These are phyloP conservation scores for Logfia minima DNA, from an alignment of 129 eudicot genomes.

Conservation along the genomic window DNA sequence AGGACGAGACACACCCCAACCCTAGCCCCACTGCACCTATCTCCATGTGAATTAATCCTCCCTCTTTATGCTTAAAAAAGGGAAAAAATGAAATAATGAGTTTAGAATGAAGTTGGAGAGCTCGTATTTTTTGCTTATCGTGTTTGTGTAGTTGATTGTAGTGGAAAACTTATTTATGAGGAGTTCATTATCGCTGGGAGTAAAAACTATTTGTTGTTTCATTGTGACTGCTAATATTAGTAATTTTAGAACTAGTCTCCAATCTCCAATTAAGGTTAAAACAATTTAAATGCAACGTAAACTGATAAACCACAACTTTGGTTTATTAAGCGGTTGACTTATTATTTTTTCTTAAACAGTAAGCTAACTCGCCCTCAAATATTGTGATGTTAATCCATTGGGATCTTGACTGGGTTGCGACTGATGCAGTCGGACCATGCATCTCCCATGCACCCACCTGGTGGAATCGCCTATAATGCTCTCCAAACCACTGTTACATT, in stretches of 20 bases:
- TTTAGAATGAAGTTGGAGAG: slow-evolving; percentile 25
- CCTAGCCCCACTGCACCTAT: not conserved
- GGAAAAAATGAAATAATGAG: not conserved
- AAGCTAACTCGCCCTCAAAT: too few species aligned
- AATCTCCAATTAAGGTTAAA: not conserved
- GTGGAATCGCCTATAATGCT: slow-evolving; percentile 9
- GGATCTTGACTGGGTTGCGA: slow-evolving; percentile 14
- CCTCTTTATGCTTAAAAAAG: not conserved
- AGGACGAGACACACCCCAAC: slow-evolving; percentile 2
- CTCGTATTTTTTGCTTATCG: slow-evolving; percentile 1
- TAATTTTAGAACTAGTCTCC: not conserved
- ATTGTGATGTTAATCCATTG: not conserved
- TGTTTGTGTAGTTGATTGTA: slow-evolving; percentile 36
- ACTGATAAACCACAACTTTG: not conserved
- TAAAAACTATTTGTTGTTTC: slow-evolving; percentile 24
- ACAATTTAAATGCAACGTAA: not conserved
- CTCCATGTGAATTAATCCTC: not conserved
- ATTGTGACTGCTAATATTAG: not conserved
- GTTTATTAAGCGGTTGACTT: not conserved
- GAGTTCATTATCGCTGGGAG: slow-evolving; percentile 15
- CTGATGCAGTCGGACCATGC: slow-evolving; percentile 19
- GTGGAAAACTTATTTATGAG: slow-evolving; percentile 30
- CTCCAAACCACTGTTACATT: slow-evolving; percentile 21
- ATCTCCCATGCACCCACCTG: slow-evolving; percentile 14
- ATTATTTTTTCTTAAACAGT: not conserved